Base-by-base conservation (phyloP, 139 green algal species). In the Haematococcus sp. region DNA sequence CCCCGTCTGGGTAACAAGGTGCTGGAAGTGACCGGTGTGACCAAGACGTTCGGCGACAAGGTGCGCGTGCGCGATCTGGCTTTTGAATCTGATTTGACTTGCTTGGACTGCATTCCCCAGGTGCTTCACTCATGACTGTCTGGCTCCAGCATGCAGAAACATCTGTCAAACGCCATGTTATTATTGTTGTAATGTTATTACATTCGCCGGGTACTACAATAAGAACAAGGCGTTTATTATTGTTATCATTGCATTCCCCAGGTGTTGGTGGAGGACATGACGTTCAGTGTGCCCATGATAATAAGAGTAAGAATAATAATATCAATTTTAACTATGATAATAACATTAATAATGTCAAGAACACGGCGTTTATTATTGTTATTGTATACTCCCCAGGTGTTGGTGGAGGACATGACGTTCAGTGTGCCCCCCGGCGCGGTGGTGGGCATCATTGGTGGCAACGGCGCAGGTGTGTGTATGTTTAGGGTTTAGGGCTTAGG, bases 1-100 rank as follows among this genome's bases (percentile, higher is more conserved):
- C 85, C 81, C 5, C 83, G 90, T 4, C 83, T 97, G 30, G 91
- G 91, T 3, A 74, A 84, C 68, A 76, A 81, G 19, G 88, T 93
- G 58, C 23, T 91, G 20, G 83, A 88, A 69, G 79, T 56, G 17
- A 28, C 71, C 1, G 31, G 20, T 0, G 49, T 85, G 0, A 64
- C 67, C 34, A 85, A 85, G 71, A 44, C 68, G 16, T 83, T 83
- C 46, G 76, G 69, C 3, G 81, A 81, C 63, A 35, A 59, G 31
- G 44, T 81, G 33, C 52, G 73, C 2, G 52, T 72, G n/a, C n/a
- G n/a, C n/a, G n/a, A n/a, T n/a, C n/a, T n/a, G n/a, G n/a, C n/a
- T n/a, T n/a, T n/a, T 56, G 49, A 56, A 56, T 56, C 16, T 19
- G 27, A 63, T 27, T 9, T 63, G 13, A 32, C 15, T 63, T 64